These are phyloP conservation scores for Royoungia palumana DNA, from an alignment of 768 basidiomycete genomes.

Conservation along the genomic window DNA sequence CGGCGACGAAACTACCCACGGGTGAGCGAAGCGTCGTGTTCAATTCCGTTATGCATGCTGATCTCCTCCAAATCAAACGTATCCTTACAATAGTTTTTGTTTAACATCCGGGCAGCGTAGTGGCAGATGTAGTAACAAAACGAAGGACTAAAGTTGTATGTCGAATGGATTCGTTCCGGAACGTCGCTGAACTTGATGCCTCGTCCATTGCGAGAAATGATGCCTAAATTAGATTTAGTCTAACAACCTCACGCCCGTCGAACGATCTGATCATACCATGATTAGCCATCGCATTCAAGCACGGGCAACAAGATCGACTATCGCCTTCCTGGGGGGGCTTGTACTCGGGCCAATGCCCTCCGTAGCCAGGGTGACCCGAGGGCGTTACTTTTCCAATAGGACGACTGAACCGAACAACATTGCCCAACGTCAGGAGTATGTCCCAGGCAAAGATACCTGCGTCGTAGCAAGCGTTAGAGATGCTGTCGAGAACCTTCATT, in stretches of 20 bases:
- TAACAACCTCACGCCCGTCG: conserved; percentile 27
- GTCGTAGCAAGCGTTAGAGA: conserved; percentile 10
- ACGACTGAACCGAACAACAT: conserved; percentile 18
- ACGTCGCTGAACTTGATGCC: conserved; percentile 58
- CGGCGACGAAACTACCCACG: conserved; percentile 15
- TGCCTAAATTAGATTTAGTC: conserved; percentile 19
- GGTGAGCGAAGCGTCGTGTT: conserved; percentile 26
- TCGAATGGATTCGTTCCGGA: conserved; percentile 37
- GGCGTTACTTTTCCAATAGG: conserved; percentile 52
- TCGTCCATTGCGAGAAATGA: conserved; percentile 59
- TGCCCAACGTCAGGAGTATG: conserved; percentile 11
- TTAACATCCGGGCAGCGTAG: conserved; percentile 54
- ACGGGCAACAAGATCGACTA: conserved; percentile 69
- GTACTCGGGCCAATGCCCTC: conserved; percentile 68
- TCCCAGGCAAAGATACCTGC: conserved; percentile 8
- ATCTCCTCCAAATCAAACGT: conserved; percentile 55
- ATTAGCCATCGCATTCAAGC: conserved; percentile 75
- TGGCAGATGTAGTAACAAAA: conserved; percentile 66
- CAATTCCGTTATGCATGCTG: conserved; percentile 13
- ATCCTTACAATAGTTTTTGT: conserved; percentile 52
- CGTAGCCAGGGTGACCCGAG: conserved; percentile 49
- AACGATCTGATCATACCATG: conserved; percentile 60
- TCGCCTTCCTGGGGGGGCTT: conserved; percentile 56
- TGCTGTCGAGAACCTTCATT: conserved; percentile 5
- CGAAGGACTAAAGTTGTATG: conserved; percentile 67